Evolutionary conservation across 75 land plant genomes (phyloP).

Genomic region (Picea sitchensis): DNA sequence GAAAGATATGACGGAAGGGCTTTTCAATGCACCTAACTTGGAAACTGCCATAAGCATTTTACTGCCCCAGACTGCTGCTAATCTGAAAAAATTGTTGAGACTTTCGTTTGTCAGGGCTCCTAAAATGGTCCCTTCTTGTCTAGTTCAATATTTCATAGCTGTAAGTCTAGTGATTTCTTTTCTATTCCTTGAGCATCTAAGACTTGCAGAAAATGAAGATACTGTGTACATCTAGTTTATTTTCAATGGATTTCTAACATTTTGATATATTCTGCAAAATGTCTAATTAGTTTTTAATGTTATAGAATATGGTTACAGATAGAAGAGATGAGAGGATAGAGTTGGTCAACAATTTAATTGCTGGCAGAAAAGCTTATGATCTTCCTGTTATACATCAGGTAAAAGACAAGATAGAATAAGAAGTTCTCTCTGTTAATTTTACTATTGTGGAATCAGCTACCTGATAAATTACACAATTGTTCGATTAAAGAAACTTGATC

Average conservation of each 20-base stretch:
- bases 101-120: constrained; percentile 36
- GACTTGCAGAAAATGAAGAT: neutral
- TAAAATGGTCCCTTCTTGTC: constrained; percentile 34
- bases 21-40: constrained; percentile 51
- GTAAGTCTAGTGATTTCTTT: too few relatives aligned
- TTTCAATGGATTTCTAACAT: too few relatives aligned
- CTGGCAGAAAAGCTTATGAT: too few relatives aligned
- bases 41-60: constrained; percentile 42
- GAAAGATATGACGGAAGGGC: constrained; percentile 46
- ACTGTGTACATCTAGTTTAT: neutral
- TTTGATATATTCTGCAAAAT: too few relatives aligned
- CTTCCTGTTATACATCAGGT: too few relatives aligned
- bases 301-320: too few relatives aligned
- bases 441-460: too few relatives aligned
- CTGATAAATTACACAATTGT: neutral
- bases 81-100: constrained; percentile 31
- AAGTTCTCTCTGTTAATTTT: too few relatives aligned
- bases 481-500: neutral
- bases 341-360: too few relatives aligned
- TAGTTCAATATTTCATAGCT: constrained; percentile 52
- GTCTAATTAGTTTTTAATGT: too few relatives aligned
- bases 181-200: neutral
- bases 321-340: too few relatives aligned
- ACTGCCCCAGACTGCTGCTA: constrained; percentile 52
- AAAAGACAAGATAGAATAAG: too few relatives aligned